Percentiles rank a stretch among this genome's conserved stretches.
Evolutionary conservation across 192 early-diverging fungal genomes (phyloP).

Genomic region (Umbelopsis ramanniana): DNA sequence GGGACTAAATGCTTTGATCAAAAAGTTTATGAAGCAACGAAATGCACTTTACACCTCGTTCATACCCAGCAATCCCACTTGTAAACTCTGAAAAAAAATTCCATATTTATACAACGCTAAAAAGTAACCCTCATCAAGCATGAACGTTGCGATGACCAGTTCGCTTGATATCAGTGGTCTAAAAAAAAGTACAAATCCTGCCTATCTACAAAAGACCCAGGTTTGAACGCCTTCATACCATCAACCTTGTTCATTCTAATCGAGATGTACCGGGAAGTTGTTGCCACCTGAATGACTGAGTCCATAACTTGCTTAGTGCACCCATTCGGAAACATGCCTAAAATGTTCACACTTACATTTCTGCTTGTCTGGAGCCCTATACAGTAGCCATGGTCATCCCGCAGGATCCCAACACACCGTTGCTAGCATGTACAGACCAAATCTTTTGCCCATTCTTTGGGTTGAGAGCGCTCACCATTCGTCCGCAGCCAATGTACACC

Average conservation of each 20-base stretch:
- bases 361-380: constrained; percentile 26
- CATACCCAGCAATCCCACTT: constrained; percentile 2
- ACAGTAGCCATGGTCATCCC: constrained; percentile 27
- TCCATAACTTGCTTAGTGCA: too few relatives aligned
- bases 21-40: neutral
- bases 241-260: too few relatives aligned
- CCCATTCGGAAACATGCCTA: too few relatives aligned
- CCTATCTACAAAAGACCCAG: too few relatives aligned
- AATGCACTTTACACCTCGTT: neutral
- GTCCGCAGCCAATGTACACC: constrained; percentile 25
- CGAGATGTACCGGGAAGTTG: too few relatives aligned
- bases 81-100: neutral
- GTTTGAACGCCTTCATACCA: too few relatives aligned
- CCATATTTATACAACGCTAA: neutral
- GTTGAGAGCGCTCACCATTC: constrained; percentile 25
- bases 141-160: too few relatives aligned
- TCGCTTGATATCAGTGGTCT: too few relatives aligned
- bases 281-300: too few relatives aligned
- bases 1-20: neutral
- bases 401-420: constrained; percentile 4
- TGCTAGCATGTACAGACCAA: constrained; percentile 19
- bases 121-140: too few relatives aligned
- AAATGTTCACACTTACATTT: neutral
- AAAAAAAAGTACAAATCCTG: too few relatives aligned
- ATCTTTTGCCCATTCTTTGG: constrained; percentile 8